Evolutionary conservation across 176 grass and related monocot genomes (phyloP).

Genomic region (Raddia distichophylla): DNA sequence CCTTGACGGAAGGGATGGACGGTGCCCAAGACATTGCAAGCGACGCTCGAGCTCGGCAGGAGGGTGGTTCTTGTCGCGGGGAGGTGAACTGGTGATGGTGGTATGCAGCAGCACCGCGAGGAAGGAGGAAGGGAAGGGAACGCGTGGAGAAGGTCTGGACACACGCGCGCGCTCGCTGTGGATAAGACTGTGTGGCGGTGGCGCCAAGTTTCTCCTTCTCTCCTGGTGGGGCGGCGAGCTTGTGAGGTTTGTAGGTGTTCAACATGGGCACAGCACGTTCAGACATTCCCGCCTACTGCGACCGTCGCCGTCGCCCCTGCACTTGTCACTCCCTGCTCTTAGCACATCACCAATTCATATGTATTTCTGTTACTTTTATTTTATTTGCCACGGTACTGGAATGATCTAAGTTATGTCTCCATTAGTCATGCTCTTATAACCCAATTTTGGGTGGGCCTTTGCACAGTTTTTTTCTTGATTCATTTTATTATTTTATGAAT

Average conservation of each 20-base stretch:
- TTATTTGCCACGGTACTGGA: too few species aligned
- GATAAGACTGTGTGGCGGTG: conserved; percentile 64
- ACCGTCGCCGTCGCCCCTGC: conserved; percentile 16
- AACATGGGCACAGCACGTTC: conserved; percentile 59
- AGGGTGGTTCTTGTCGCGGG: conserved; percentile 10
- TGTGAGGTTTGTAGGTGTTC: conserved; percentile 54
- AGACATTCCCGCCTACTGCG: conserved; percentile 20
- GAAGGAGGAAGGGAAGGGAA: conserved; percentile 30
- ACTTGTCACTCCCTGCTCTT: background rate
- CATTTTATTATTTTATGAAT: too few species aligned
- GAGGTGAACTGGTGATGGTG: background rate
- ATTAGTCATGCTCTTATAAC: too few species aligned
- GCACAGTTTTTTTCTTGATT: too few species aligned
- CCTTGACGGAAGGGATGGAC: conserved; percentile 86
- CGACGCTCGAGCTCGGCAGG: conserved; percentile 11
- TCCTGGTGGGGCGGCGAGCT: too few species aligned
- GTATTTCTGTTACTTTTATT: too few species aligned
- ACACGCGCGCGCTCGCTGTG: conserved; percentile 44
- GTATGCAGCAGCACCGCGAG: background rate
- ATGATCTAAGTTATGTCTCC: too few species aligned
- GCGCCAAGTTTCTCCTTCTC: conserved; percentile 20
- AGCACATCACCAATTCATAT: too few species aligned
- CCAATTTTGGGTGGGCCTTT: too few species aligned
- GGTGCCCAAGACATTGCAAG: conserved; percentile 81
- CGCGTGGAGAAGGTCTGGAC: conserved; percentile 48